Evolutionary conservation across 306 rosid species (phyloP).

Genomic region (Prunus fruticosa): DNA sequence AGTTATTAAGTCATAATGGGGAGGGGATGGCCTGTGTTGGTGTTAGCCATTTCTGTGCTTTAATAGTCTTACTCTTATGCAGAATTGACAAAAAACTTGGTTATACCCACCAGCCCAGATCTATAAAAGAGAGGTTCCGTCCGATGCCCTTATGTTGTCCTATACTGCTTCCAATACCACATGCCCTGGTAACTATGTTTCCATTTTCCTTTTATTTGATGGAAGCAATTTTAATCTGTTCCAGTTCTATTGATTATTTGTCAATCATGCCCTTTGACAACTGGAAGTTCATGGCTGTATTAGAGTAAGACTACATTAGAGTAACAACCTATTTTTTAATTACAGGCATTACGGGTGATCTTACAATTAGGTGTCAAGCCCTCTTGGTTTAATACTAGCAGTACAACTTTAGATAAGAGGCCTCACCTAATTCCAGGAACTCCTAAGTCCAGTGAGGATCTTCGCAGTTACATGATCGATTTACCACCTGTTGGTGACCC

Average conservation of each 20-base stretch:
- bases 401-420: conserved; percentile 67
- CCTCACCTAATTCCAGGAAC: conserved; percentile 81
- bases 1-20: conserved; percentile 1
- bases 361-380: conserved; percentile 94
- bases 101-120: conserved; percentile 43
- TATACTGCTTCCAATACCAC: conserved; percentile 86
- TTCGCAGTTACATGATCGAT: conserved; percentile 75
- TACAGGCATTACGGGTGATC: conserved; percentile 88
- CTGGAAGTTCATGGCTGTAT: background rate
- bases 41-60: conserved; percentile 14
- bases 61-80: conserved; percentile 31
- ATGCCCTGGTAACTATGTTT: conserved; percentile 75
- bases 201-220: conserved; percentile 17
- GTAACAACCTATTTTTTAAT: conserved; percentile 1
- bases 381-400: conserved; percentile 90
- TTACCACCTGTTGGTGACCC: conserved; percentile 77
- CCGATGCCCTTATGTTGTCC: conserved; percentile 96
- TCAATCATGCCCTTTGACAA: conserved; percentile 6
- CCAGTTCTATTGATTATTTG: conserved; percentile 12
- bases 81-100: conserved; percentile 62
- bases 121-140: conserved; percentile 74
- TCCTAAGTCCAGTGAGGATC: conserved; percentile 63
- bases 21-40: background rate
- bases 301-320: too few relatives aligned
- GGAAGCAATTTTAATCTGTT: conserved; percentile 11